A percentile compares a stretch with the other conserved stretches of the same genome.
Evolutionary conservation across 202 grass and related monocot species (phyloP).

Genomic region (Panicum hallii): DNA sequence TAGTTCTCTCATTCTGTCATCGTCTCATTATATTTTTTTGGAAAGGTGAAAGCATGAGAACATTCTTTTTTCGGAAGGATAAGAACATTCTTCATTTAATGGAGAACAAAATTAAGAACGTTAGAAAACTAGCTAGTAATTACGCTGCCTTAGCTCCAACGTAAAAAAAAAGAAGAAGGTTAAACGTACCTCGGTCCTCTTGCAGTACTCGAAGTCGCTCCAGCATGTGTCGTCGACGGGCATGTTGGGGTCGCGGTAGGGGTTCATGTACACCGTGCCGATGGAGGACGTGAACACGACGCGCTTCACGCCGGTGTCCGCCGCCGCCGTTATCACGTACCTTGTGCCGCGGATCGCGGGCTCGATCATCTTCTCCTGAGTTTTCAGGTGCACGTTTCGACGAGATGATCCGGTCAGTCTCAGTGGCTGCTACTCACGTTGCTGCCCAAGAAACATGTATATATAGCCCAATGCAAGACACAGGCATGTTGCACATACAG

Average conservation of each 20-base stretch:
- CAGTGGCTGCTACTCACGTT: background rate
- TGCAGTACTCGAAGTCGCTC: constrained; percentile 91
- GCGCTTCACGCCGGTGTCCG: constrained; percentile 56
- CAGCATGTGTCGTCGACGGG: constrained; percentile 75
- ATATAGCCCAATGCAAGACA: background rate
- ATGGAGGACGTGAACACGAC: constrained; percentile 82
- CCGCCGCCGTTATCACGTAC: constrained; percentile 62
- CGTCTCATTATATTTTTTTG: background rate
- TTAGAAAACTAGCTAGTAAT: background rate
- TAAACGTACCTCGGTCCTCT: constrained; percentile 57
- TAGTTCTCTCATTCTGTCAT: background rate
- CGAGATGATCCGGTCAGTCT: background rate
- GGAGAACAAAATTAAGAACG: background rate
- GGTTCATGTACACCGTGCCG: constrained; percentile 84
- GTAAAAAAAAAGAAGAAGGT: background rate
- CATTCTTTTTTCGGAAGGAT: too few species aligned
- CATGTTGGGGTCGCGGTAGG: constrained; percentile 43
- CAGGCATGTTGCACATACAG: constrained; percentile 37
- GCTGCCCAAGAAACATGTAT: background rate
- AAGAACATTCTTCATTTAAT: background rate
- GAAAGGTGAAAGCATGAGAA: too few species aligned
- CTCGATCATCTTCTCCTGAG: constrained; percentile 77
- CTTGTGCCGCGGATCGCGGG: constrained; percentile 63
- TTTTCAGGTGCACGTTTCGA: background rate
- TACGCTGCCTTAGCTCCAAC: background rate